A percentile compares a stretch with the other conserved stretches of the same genome.
Evolutionary conservation across 768 basidiomycete genomes (phyloP).

Genomic region (Tephrocybe rancida): DNA sequence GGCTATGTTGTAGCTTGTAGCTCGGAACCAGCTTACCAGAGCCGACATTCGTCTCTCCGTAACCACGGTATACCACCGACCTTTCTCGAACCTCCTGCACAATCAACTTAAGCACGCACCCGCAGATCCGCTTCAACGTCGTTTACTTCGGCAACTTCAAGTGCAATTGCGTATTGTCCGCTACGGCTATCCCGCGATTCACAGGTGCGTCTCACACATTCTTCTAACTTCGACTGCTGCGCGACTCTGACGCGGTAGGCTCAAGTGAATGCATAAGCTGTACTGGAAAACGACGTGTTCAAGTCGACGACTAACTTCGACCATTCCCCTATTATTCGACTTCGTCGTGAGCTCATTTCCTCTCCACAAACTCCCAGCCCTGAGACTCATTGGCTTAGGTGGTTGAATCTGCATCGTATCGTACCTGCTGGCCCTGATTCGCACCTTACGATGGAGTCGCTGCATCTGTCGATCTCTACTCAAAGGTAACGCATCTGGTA

Average conservation of each 20-base stretch:
- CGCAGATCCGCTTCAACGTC: slow-evolving; percentile 81
- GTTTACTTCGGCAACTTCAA: slow-evolving; percentile 94
- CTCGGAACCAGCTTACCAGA: slow-evolving; percentile 77
- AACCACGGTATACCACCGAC: slow-evolving; percentile 66
- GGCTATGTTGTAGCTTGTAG: slow-evolving; percentile 86
- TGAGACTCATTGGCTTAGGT: neutral
- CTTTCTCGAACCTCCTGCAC: neutral
- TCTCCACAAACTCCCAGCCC: neutral
- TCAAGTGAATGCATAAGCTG: slow-evolving; percentile 78
- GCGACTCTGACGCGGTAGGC: neutral
- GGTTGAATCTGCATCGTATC: slow-evolving; percentile 78
- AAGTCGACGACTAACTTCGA: slow-evolving; percentile 84
- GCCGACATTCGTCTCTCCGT: slow-evolving; percentile 86
- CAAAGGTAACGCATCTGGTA: no score
- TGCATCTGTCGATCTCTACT: no score
- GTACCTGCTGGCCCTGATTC: slow-evolving; percentile 76
- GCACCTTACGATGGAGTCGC: no score
- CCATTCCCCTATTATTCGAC: slow-evolving; percentile 68
- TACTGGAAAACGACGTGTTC: slow-evolving; percentile 92
- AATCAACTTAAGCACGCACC: neutral
- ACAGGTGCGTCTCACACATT: slow-evolving; percentile 44
- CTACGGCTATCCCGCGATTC: slow-evolving; percentile 81
- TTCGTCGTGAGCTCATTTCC: slow-evolving; percentile 25
- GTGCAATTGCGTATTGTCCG: slow-evolving; percentile 87
- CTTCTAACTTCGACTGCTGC: neutral